Percentiles rank a stretch among this genome's conserved stretches.
Evolutionary conservation across 768 basidiomycete species (phyloP).

Genomic region (Cystobasidium tubakii): DNA sequence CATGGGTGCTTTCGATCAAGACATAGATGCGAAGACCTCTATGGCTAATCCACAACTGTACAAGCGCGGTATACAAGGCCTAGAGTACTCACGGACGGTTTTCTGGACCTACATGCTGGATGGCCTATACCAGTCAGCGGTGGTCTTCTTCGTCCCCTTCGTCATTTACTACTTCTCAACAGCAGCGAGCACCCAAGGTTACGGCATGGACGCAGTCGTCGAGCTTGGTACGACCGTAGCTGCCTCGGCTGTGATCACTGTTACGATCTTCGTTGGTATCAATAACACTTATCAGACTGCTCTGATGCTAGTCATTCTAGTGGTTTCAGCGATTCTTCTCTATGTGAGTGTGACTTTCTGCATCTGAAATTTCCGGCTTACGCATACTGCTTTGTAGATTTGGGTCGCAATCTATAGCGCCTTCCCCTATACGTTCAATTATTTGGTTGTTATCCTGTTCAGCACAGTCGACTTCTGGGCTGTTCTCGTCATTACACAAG

Average conservation of each 20-base stretch:
- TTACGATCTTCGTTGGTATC: conserved; percentile 82
- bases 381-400: conserved; percentile 65
- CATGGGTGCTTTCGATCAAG: conserved; percentile 93
- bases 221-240: conserved; percentile 91
- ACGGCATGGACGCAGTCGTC: conserved; percentile 71
- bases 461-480: conserved; percentile 78
- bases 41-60: conserved; percentile 94
- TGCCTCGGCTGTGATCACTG: conserved; percentile 76
- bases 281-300: conserved; percentile 77
- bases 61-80: conserved; percentile 81
- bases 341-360: conserved; percentile 24
- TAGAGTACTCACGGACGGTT: conserved; percentile 83
- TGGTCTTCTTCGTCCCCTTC: conserved; percentile 59
- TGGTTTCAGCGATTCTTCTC: conserved; percentile 48
- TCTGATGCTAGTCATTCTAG: conserved; percentile 43
- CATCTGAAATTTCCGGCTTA: background rate
- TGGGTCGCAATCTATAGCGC: conserved; percentile 74
- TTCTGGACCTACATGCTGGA: conserved; percentile 96
- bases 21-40: conserved; percentile 80
- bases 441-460: conserved; percentile 69
- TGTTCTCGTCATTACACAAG: conserved; percentile 63
- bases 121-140: conserved; percentile 85
- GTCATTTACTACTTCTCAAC: conserved; percentile 58
- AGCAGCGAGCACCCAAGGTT: conserved; percentile 61
- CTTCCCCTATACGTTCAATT: conserved; percentile 65